These are phyloP conservation scores for Synchytrium microbalum DNA, from an alignment of 371 early-diverging fungal genomes.

Conservation along the genomic window DNA sequence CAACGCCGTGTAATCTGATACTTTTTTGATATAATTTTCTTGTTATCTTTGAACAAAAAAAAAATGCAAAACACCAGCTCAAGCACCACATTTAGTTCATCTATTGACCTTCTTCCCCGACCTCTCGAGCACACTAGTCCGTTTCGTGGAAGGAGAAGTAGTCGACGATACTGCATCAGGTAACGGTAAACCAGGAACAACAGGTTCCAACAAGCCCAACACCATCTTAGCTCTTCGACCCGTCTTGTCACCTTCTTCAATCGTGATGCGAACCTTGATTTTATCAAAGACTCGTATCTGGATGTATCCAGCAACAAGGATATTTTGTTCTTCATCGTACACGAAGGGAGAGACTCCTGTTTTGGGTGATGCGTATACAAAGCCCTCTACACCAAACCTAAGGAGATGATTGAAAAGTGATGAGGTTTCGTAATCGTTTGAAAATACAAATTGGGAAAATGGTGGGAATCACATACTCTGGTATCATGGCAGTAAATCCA, in stretches of 20 bases:
- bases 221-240: constrained; percentile 31
- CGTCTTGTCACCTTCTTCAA: constrained; percentile 56
- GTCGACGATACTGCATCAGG: no score
- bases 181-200: constrained; percentile 44
- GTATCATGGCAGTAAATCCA: constrained; percentile 86
- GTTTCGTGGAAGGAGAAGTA: no score
- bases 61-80: no score
- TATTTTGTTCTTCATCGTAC: constrained; percentile 36
- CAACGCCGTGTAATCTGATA: no score
- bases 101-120: no score
- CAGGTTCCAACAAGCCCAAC: constrained; percentile 54
- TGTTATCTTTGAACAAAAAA: no score
- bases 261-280: constrained; percentile 65
- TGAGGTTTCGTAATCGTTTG: neutral
- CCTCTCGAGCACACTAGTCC: no score
- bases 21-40: no score
- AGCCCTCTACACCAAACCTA: constrained; percentile 85
- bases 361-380: constrained; percentile 55
- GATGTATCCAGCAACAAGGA: constrained; percentile 35
- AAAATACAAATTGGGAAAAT: neutral
- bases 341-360: constrained; percentile 18
- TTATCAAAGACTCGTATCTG: constrained; percentile 63
- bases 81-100: no score
- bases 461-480: constrained; percentile 35
- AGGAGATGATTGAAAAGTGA: constrained; percentile 3